These are phyloP conservation scores for Candida tunisiensis DNA, from an alignment of 1,139 yeast genomes.

Conservation along the genomic window DNA sequence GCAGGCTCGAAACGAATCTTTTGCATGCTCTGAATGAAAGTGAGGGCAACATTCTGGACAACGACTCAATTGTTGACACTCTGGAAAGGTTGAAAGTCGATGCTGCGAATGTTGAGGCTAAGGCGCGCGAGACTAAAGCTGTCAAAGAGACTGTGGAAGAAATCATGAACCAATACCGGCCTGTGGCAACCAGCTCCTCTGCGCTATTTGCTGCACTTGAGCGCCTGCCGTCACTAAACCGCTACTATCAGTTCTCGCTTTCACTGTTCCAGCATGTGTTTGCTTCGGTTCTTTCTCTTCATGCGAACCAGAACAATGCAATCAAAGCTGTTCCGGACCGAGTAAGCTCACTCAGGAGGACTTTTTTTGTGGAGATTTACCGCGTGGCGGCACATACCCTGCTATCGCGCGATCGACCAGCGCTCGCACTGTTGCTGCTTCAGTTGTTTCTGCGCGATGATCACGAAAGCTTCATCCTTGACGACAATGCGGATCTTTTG, in stretches of 20 bases:
- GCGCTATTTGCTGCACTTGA: constrained; percentile 29
- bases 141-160: constrained; percentile 34
- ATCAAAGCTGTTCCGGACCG: no score
- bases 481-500: no score
- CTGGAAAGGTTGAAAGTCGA: constrained; percentile 53
- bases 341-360: neutral
- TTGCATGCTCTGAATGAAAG: constrained; percentile 41
- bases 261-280: constrained; percentile 29
- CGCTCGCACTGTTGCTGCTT: constrained; percentile 28
- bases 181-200: constrained; percentile 34
- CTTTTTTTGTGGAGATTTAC: constrained; percentile 31
- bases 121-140: constrained; percentile 38
- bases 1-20: constrained; percentile 42
- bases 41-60: constrained; percentile 50
- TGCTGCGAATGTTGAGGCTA: constrained; percentile 34
- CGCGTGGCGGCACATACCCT: constrained; percentile 33
- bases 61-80: constrained; percentile 39
- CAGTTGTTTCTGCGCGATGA: no score
- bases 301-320: neutral
- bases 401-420: constrained; percentile 28
- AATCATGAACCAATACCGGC: constrained; percentile 24
- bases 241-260: constrained; percentile 44
- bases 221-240: constrained; percentile 25
- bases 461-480: no score
- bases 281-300: constrained; percentile 18